Evolutionary conservation across 257 asterid species (phyloP).

Genomic region (Gynochthodes officinalis): DNA sequence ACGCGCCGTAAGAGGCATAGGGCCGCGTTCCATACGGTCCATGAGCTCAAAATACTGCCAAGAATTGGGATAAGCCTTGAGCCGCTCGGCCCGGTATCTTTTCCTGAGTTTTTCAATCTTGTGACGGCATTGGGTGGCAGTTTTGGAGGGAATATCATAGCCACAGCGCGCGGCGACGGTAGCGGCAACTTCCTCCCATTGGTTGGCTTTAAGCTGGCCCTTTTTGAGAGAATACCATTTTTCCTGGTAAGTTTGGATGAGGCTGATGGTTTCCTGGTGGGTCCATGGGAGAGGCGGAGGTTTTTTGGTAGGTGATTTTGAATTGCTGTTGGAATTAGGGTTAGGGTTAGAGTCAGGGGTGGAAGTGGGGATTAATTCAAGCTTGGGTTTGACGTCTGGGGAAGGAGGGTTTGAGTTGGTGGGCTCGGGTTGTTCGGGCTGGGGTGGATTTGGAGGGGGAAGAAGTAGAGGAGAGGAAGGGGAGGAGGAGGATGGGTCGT

Average conservation of each 20-base stretch:
- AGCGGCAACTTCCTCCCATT: conserved; percentile 77
- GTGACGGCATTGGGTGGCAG: conserved; percentile 96
- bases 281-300: conserved; percentile 79
- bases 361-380: conserved; percentile 12
- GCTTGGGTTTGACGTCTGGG: conserved; percentile 17
- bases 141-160: conserved; percentile 61
- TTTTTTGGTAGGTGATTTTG: conserved; percentile 39
- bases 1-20: conserved; percentile 51
- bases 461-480: conserved; percentile 18
- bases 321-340: neutral
- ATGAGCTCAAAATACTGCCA: conserved; percentile 85
- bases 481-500: conserved; percentile 21
- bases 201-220: conserved; percentile 85
- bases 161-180: conserved; percentile 87
- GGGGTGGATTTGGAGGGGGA: conserved; percentile 16
- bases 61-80: conserved; percentile 59
- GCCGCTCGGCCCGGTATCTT: conserved; percentile 71
- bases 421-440: conserved; percentile 17
- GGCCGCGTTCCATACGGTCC: conserved; percentile 93
- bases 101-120: conserved; percentile 90
- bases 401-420: conserved; percentile 20
- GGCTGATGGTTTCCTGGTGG: conserved; percentile 75
- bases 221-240: conserved; percentile 86
- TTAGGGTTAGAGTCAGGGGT: neutral
- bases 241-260: conserved; percentile 80